Evolutionary conservation across 2,329 filamentous ascomycete species (phyloP), one percentile per base, ranked within the genome.

Genomic region (Colletotrichum gigasporum): DNA sequence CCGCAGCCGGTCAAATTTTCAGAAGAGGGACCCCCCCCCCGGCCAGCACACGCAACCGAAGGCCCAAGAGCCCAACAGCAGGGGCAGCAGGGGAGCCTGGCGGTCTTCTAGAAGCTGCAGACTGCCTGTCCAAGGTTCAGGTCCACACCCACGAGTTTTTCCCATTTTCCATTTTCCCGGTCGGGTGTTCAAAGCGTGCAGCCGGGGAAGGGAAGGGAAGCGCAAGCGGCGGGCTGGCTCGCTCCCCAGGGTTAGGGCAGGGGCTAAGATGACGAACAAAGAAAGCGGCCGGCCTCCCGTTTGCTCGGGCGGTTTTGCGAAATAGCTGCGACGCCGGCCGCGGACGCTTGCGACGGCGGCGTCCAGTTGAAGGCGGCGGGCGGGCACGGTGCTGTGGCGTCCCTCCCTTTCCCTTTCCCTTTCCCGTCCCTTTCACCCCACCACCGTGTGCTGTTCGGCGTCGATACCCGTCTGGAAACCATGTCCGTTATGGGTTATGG

Each of bases 61-160:
- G n/a, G n/a, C n/a, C n/a, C n/a, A n/a, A n/a, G n/a, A n/a, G n/a
- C n/a, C n/a, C n/a, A n/a, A n/a, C n/a, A n/a, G n/a, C n/a, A n/a
- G n/a, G n/a, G n/a, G n/a, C n/a, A n/a, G n/a, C n/a, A n/a, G n/a
- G n/a, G n/a, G n/a, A n/a, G n/a, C 18, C 30, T 32, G 20, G 42
- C 61, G 32, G n/a, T 44, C 4, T 64, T 64, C 61, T 61, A 64
- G 61, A 64, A 64, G 47, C 35, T 45, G 35, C 30, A 28, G 32
- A 56, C 30, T 45, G 20, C 30, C 24, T 52, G 32, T 32, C 20
- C 18, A 9, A 22, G 32, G 8, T 9, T 26, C 34, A 41, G 28
- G 30, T 28, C 20, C 26, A 11, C 45, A n/a, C n/a, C 6, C 32
- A 5, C 9, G 30, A n/a, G n/a, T n/a, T n/a, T n/a, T n/a, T 39